Base-by-base conservation (phyloP, 371 early-diverging fungal genomes). In the Haplosporangium sp. region DNA sequence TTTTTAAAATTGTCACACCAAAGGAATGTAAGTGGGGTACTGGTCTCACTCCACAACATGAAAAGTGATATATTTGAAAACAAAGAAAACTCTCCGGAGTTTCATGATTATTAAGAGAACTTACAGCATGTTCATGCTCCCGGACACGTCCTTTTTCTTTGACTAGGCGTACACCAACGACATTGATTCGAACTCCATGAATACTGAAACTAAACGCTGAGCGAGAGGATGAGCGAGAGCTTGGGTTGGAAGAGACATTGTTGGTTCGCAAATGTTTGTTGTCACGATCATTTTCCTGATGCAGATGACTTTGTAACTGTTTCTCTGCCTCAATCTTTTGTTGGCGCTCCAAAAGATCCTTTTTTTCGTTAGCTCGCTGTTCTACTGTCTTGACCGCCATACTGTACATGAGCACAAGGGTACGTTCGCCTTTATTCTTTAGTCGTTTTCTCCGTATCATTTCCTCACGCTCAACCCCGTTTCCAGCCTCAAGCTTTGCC, bases 381-480 rank as follows among this genome's bases (percentile, higher is more conserved):
- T 81, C 72, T n/a, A 69, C 50, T 13, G 82, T 74, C 60, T 81
- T 81, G 72, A 81, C 53, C 13, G 82, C 75, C 82, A 81, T 81
- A 19, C 69, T 61, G 35, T 81, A 81, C 69, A 81, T 67, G 8
- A 81, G 44, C 37, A 81, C 76, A 11, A 81, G 34, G 2, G 82
- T 59, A 34, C 75, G 58, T 19, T 81, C 82, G 0, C 72, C 75
- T n/a, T 71, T 75, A 39, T 71, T 75, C 76, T 72, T 81, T 44
- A 81, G 65, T 5, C 72, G 61, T 44, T 66, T 68, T 2, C 82
- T 34, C 20, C 82, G 64, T 27, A 72, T 53, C 65, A 81, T 81
- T 63, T 81, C 82, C 17, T 81, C 82, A 3, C 70, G 65, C 58
- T 81, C 82, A 37, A 75, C 65, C 3, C 82, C 82, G 27, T 81